phyloP scores from a whole-genome alignment of 352 stramenopile species.

The Phytopythium sindhum region DNA sequence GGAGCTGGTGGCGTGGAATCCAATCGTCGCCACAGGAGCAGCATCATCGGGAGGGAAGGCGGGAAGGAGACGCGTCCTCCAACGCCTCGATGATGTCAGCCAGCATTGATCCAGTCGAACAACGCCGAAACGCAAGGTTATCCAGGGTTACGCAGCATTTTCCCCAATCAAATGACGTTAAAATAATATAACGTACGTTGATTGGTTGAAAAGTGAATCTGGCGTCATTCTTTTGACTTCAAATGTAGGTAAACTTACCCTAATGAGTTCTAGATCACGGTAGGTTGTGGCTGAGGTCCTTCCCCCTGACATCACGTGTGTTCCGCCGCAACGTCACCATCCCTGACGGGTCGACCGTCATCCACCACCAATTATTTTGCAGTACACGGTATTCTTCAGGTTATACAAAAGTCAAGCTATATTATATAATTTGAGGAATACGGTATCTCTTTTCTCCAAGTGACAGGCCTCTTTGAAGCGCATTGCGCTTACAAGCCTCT shows the following conservation, averaged over 20 bases:
- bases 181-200: background rate
- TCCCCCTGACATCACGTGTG: constrained; percentile 30
- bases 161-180: background rate
- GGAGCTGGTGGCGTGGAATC: background rate
- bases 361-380: background rate
- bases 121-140: background rate
- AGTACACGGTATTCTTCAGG: background rate
- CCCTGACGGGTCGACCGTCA: background rate
- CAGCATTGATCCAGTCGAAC: background rate
- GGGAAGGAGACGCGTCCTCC: background rate
- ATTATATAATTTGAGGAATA: background rate
- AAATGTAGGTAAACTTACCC: background rate
- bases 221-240: background rate
- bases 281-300: background rate
- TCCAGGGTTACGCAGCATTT: background rate
- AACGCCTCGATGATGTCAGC: background rate
- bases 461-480: background rate
- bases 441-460: background rate
- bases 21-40: background rate
- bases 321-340: constrained; percentile 23
- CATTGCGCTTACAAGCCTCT: background rate
- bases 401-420: constrained; percentile 24
- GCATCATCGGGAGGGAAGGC: no score
- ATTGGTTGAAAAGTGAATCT: background rate
- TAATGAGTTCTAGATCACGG: background rate